Percentiles rank a stretch among this genome's conserved stretches.
Evolutionary conservation across 2,329 filamentous ascomycete species (phyloP).

Genomic region (Fusarium tanahbumbuense): DNA sequence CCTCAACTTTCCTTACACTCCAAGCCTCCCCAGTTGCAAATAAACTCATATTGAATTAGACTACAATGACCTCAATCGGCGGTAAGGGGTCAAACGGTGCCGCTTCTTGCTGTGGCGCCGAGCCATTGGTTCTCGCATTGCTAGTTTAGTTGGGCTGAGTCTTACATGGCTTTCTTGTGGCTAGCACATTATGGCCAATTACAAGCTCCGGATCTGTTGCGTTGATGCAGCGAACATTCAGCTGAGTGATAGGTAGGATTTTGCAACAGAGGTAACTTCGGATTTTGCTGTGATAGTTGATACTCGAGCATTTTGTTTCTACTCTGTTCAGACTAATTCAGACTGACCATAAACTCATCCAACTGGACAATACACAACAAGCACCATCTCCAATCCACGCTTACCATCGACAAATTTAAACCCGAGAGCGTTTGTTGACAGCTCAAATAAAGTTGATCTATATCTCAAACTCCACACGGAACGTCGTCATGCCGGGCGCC

Average conservation of each 20-base stretch:
- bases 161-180: conserved; percentile 42
- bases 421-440: neutral
- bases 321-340: neutral
- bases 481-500: conserved; percentile 20
- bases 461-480: conserved; percentile 10
- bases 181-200: conserved; percentile 25
- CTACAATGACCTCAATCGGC: conserved; percentile 11
- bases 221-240: conserved; percentile 16
- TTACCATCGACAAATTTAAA: neutral
- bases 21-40: neutral
- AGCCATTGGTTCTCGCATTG: conserved; percentile 35
- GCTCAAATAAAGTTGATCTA: conserved; percentile 11
- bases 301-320: neutral
- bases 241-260: conserved; percentile 21
- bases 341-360: neutral
- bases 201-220: neutral
- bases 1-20: neutral
- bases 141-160: conserved; percentile 38
- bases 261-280: neutral
- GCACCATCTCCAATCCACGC: neutral
- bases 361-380: neutral
- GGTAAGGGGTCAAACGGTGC: conserved; percentile 27
- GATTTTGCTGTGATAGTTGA: neutral
- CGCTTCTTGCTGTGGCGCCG: conserved; percentile 28
- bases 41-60: conserved; percentile 4